phyloP scores from a whole-genome alignment of 2,329 filamentous ascomycete genomes.

The Neopestalotiopsis clavispora region DNA sequence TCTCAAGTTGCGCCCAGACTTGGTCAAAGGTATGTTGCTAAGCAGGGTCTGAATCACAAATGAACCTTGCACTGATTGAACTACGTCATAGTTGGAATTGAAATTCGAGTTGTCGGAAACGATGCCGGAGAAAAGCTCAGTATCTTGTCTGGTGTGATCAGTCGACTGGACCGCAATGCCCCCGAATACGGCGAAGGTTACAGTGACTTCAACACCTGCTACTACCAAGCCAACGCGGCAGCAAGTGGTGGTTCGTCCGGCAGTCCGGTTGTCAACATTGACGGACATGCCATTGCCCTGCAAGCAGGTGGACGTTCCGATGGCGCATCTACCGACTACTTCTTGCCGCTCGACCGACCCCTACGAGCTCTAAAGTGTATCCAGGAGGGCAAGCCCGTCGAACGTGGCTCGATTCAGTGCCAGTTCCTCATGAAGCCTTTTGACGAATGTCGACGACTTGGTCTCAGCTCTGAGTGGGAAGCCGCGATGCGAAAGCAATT shows the following conservation, averaged over 20 bases:
- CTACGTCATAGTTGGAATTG: constrained; percentile 73
- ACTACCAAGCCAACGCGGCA: constrained; percentile 96
- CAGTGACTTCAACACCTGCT: constrained; percentile 94
- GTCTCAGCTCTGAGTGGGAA: constrained; percentile 85
- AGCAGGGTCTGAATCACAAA: not conserved
- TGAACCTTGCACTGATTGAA: constrained; percentile 15
- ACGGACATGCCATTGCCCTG: constrained; percentile 88
- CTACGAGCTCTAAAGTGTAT: constrained; percentile 86
- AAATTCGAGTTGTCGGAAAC: constrained; percentile 97
- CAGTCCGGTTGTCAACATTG: constrained; percentile 94
- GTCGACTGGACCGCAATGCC: constrained; percentile 92
- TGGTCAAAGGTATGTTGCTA: constrained; percentile 65
- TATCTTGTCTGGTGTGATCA: constrained; percentile 97
- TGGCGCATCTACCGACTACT: constrained; percentile 96
- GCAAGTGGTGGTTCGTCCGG: constrained; percentile 98
- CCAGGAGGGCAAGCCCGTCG: constrained; percentile 74
- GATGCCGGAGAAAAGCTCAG: constrained; percentile 98
- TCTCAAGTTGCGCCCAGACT: constrained; percentile 80
- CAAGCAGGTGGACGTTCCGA: constrained; percentile 94
- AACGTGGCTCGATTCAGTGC: constrained; percentile 96
- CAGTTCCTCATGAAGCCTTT: constrained; percentile 98
- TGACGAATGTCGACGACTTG: constrained; percentile 91
- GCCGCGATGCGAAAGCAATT: constrained; percentile 81
- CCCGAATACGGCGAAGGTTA: constrained; percentile 98
- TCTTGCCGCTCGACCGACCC: constrained; percentile 90